These are phyloP conservation scores for Pseudogymnoascus sp. DNA, from an alignment of 2,329 filamentous ascomycete species.

Conservation along the genomic window DNA sequence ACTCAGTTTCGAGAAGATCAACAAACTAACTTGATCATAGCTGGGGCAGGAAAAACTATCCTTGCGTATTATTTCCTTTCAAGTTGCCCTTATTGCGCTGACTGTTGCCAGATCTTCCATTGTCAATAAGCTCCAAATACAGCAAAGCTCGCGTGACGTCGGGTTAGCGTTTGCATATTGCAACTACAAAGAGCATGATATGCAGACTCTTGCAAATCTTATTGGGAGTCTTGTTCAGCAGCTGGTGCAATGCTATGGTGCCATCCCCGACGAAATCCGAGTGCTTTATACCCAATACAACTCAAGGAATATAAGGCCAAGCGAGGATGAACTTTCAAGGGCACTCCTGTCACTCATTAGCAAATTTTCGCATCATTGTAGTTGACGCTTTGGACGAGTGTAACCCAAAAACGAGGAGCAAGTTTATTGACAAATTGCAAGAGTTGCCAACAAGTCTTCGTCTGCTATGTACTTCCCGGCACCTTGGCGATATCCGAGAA, in stretches of 20 bases:
- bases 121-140: background rate
- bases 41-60: background rate
- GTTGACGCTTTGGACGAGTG: constrained; percentile 19
- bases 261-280: background rate
- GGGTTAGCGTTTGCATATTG: constrained; percentile 31
- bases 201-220: constrained; percentile 21
- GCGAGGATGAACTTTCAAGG: constrained; percentile 13
- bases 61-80: background rate
- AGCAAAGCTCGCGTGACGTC: background rate
- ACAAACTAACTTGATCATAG: background rate
- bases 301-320: background rate
- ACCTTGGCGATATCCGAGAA: constrained; percentile 51
- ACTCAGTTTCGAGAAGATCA: background rate
- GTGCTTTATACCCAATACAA: background rate
- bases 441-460: background rate
- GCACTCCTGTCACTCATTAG: constrained; percentile 14
- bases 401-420: background rate
- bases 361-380: constrained; percentile 15
- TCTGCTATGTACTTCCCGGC: background rate
- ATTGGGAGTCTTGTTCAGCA: constrained; percentile 23
- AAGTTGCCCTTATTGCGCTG: background rate
- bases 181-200: constrained; percentile 24
- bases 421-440: background rate
- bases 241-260: constrained; percentile 14
- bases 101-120: constrained; percentile 9